Base-by-base conservation (phyloP, 148 eudicot genomes). In the Nepenthes gracilis region DNA sequence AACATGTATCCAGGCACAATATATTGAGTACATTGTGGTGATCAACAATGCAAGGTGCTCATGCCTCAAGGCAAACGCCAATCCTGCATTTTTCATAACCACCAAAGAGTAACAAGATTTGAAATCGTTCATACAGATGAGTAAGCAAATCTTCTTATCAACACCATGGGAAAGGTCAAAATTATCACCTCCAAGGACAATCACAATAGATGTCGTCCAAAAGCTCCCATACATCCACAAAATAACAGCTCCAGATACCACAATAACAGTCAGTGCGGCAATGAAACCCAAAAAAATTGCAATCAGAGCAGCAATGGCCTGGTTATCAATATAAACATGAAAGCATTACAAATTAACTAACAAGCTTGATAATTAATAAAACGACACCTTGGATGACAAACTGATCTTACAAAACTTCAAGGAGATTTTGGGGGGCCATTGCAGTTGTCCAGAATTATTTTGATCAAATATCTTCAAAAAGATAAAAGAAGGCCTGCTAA, bases 1-100 rank as follows among this genome's bases (percentile, higher is more conserved):
- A 67, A 77, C 85, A 72, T 84, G 81, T 40, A 68, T 64, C 87
- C 88, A 86, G 43, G 85, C 97, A 80, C 87, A 86, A 69, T 89
- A 89, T 60, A 85, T 57, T 48, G 99, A 84, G 60, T 94, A 94
- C 49, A 60, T 37, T 63, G 89, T 84, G 47, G 78, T 73, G 47
- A 94, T 65, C 36, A 81, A 64, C 65, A 89, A 76, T 23, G 89
- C 92, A 73, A 86, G 33, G 9, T 91, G 87, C 55, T 89, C 97
- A 33, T 69, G 87, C 34, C 77, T 69, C 74, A 78, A 75, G 54
- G 70, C 49, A 70, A 83, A 86, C 62, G 88, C 76, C 73, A 84
- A 43, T 43, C 99, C 99, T 94, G 83, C 87, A 81, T 43, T 68
- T 58, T 58, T 9, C 47, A 51, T 37, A 47, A 49, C 53, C 35